Base-by-base conservation (phyloP, 2,329 filamentous ascomycete species). In the Paraphaeosphaeria sporulosa region DNA sequence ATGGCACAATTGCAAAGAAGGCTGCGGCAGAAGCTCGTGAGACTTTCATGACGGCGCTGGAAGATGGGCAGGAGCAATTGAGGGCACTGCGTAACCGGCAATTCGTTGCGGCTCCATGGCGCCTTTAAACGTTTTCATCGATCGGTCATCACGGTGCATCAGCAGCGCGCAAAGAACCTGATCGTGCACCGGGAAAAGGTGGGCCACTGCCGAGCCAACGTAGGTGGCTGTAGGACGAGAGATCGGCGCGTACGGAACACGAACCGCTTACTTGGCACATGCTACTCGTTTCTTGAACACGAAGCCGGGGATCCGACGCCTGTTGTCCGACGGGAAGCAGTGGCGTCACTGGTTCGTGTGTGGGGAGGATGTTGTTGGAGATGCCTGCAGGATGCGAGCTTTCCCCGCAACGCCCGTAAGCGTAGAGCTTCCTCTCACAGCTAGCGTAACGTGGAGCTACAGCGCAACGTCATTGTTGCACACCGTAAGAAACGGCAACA, bases 1-100 rank as follows among this genome's bases (percentile, higher is more conserved):
- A 65, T 61, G 70, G 73, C 54, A 55, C 64, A n/a, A 62, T 58
- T 9, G 63, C 66, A 46, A 68, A 47, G 21, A 72, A 51, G 38
- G 62, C 46, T 36, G 58, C 53, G 49, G 47, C 62, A 13, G 60
- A 64, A 23, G 62, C 62, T 58, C 67, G 65, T 34, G 49, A 59
- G 51, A 56, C 53, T 54, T 61, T 60, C 42, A 56, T 62, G 23
- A 36, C 44, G 40, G 50, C 34, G 51, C 46, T 42, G 54, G 56
- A 46, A 42, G 34, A 43, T 58, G 44, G 53, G 47, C 21, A 32
- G 17, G 42, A 55, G 25, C 23, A 47, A 25, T 34, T 23, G 27
- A 55, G 32, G 2, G n/a, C 10, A 46, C 27, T 36, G 38, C 27
- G n/a, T 9, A 23, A n/a, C 27, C 2, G n/a, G 4, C 27, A 32